Conservation (phyloP, 1,139 yeast species). For the Geotrichum siamense region DNA sequence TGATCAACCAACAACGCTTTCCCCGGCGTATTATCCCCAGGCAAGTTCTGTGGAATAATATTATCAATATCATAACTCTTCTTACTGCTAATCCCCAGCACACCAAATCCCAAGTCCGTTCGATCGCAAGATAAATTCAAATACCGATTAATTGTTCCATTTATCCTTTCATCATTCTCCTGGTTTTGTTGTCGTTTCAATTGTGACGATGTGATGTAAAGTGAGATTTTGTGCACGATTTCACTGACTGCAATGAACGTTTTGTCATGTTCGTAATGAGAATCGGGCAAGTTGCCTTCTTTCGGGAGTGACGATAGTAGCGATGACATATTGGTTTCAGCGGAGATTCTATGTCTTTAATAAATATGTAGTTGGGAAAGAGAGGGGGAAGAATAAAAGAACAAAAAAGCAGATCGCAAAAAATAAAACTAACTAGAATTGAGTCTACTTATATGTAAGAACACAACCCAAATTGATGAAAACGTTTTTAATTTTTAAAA, state of each 20-base stretch:
- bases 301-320: conserved; percentile 2
- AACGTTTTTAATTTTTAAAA: too few species aligned
- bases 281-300: conserved; percentile 2
- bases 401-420: too few species aligned
- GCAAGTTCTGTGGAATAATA: conserved; percentile 16
- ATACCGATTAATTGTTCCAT: background rate
- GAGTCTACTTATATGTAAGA: too few species aligned
- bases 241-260: conserved; percentile 16
- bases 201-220: conserved; percentile 15
- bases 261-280: conserved; percentile 4
- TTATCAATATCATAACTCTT: conserved; percentile 8
- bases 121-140: background rate
- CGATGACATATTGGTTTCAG: too few species aligned
- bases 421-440: too few species aligned
- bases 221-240: conserved; percentile 14
- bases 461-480: too few species aligned
- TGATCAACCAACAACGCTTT: conserved; percentile 22
- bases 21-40: conserved; percentile 25
- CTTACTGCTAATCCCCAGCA: background rate
- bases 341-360: too few species aligned
- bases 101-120: conserved; percentile 6
- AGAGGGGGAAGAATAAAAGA: too few species aligned
- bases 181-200: conserved; percentile 10
- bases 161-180: background rate
- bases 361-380: too few species aligned